Base-by-base conservation (phyloP, 768 basidiomycete genomes). In the Xerocomus potaroensis region DNA sequence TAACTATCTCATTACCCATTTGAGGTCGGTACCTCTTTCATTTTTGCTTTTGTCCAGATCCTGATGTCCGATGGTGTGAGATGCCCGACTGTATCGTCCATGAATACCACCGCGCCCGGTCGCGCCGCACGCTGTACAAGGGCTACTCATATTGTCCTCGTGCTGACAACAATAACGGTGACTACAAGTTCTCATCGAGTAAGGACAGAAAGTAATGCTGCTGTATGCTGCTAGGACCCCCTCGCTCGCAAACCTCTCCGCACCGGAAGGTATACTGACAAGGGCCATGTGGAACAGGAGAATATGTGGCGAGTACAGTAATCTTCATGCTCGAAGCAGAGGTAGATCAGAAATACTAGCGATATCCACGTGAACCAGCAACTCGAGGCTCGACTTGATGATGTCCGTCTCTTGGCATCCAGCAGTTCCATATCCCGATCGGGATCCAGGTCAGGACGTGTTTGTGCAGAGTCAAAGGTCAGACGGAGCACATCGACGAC, bases 221-320 rank as follows among this genome's bases (percentile, higher is more conserved):
- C 83, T 84, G 61, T 95, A 93, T 0, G 91, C 87, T 0, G 82
- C 68, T 16, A 95, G 68, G 2, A 91, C 72, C 26, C 91, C 91
- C 52, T 87, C 89, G 54, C 84, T 83, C 5, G 91, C 91, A 21
- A 96, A 77, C 48, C 87, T 72, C 62, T 95, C 92, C 0, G 93
- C 91, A 0, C 89, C 83, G 1, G 79, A 75, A 0, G 84, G 79
- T 43, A 87, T 76, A 48, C 80, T 80, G 14, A 87, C 89, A 16
- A 96, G 68, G 1, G 88, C 80, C 72, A 92, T 85, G 59, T 95
- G 91, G 70, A 96, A 89, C 24, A 84, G 71, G 44, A 96, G 78
- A 47, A 95, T 71, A 56, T 89, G 85, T 0, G 86, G 81, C 0
- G 85, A 74, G 58, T 91, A 91, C 12, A 87, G 78, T 59, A 79